Base-by-base conservation (phyloP, 768 basidiomycete genomes). In the Albatrellus ellisii region DNA sequence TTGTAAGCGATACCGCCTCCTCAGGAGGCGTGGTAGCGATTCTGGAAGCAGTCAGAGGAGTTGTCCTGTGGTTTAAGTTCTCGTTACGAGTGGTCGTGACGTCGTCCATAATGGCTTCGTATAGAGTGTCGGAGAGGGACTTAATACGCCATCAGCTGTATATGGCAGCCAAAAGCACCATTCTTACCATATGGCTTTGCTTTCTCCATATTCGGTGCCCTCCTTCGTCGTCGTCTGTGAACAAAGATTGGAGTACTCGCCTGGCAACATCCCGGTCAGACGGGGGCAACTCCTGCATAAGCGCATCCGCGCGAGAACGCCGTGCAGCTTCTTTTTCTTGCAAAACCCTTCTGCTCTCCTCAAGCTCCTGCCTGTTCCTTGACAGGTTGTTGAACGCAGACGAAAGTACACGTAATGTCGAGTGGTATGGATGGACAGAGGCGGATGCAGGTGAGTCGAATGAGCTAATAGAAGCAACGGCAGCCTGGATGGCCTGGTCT, bases 191-290 rank as follows among this genome's bases (percentile, higher is more conserved):
- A 28, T 69, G 61, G 53, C 80, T 83, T 46, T 70, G 72, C 47
- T 72, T 71, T 43, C 72, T 65, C 39, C 67, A 61, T 7, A 85
- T 69, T 15, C 60, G 56, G 45, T 73, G 73, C 12, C 57, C 57
- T 8, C 47, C 53, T 47, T 68, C 67, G 17, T 69, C 62, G 26
- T 67, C 65, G 28, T 69, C 63, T 0, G 63, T 58, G 44, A 83
- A 86, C 27, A 86, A 60, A 0, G 75, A 71, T 46, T 79, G 73
- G 17, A 86, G 62, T 24, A 88, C 70, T 38, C 76, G 72, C 43
- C 65, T 67, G 3, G 81, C 82, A 15, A 83, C 62, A 1, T 83
- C 81, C 48, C 69, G 68, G 42, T 87, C 84, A 1, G 76, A 70
- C 5, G 59, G 64, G 36, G 62, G 63, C 12, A 86, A 56, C 48